phyloP scores from a whole-genome alignment of 2,329 filamentous ascomycete species.

The Colletotrichum godetiae region DNA sequence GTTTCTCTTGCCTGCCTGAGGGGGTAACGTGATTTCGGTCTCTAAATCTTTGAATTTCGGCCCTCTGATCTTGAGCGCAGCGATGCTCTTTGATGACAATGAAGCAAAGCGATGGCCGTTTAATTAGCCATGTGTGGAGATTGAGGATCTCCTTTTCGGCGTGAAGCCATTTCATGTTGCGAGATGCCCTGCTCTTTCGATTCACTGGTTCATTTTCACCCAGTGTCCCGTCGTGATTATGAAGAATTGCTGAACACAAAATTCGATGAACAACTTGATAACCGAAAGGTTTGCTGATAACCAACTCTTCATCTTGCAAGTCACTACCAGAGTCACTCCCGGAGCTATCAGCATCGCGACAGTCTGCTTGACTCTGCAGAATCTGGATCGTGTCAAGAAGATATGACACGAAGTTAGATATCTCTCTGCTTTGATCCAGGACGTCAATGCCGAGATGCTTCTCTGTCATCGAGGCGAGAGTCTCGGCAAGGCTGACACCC shows the following conservation, averaged over 20 bases:
- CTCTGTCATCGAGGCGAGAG: neutral
- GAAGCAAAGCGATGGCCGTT: neutral
- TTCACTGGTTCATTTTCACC: neutral
- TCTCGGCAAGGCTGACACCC: neutral
- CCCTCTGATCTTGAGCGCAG: neutral
- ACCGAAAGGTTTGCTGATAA: neutral
- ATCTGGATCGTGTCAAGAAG: constrained; percentile 9
- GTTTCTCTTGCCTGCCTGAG: too few relatives aligned
- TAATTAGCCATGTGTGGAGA: neutral
- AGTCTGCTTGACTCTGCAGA: neutral
- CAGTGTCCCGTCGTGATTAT: neutral
- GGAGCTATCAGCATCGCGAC: neutral
- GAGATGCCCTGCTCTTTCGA: too few relatives aligned
- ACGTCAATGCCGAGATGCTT: neutral
- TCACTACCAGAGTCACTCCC: neutral
- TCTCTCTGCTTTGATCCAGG: neutral
- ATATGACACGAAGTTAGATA: neutral
- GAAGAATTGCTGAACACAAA: neutral
- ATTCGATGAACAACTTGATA: neutral
- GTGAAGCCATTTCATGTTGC: too few relatives aligned
- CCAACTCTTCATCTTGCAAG: neutral
- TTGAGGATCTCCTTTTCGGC: neutral
- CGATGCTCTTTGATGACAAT: constrained; percentile 1
- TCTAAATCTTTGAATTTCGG: neutral
- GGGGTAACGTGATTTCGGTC: too few relatives aligned